Percentiles rank a stretch among this genome's conserved stretches.
Conservation (phyloP, 2,329 filamentous ascomycete genomes). For the Fusarium solani-melongenae region DNA sequence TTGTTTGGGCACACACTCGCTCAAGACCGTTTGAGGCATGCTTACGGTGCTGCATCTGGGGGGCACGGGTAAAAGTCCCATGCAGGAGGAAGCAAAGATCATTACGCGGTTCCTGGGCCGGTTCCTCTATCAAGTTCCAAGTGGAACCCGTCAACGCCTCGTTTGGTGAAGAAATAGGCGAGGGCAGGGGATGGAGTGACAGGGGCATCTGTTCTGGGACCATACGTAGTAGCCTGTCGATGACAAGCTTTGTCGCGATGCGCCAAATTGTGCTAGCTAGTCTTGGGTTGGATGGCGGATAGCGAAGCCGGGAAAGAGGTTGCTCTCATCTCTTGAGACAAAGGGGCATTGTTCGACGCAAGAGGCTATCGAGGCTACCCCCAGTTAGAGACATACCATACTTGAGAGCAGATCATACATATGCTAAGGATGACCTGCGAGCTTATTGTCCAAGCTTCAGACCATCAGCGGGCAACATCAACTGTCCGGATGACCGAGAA, state of each 20-base stretch:
- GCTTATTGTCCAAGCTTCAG: background rate
- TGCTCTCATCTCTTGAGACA: background rate
- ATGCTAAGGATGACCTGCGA: background rate
- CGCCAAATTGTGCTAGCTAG: background rate
- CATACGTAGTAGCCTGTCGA: slow-evolving; percentile 1
- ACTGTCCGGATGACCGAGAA: background rate
- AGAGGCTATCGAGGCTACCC: background rate
- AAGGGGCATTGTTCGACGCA: background rate
- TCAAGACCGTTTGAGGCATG: slow-evolving; percentile 20
- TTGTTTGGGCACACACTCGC: slow-evolving; percentile 27
- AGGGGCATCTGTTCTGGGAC: slow-evolving; percentile 19
- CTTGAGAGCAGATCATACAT: slow-evolving; percentile 7
- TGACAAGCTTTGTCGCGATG: slow-evolving; percentile 3
- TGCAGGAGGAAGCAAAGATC: slow-evolving; percentile 25
- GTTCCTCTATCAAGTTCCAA: background rate
- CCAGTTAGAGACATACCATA: slow-evolving; percentile 10
- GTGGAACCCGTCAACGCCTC: slow-evolving; percentile 20
- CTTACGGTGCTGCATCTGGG: slow-evolving; percentile 18
- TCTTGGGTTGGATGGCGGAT: slow-evolving; percentile 5
- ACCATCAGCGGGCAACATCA: slow-evolving; percentile 1
- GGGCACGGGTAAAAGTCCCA: slow-evolving; percentile 4
- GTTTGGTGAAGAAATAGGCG: slow-evolving; percentile 21
- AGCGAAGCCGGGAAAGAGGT: background rate
- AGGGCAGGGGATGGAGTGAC: slow-evolving; percentile 19
- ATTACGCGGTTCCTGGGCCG: slow-evolving; percentile 30